Conservation (phyloP, 2,329 filamentous ascomycete genomes). For the Zymoseptoria brevis region DNA sequence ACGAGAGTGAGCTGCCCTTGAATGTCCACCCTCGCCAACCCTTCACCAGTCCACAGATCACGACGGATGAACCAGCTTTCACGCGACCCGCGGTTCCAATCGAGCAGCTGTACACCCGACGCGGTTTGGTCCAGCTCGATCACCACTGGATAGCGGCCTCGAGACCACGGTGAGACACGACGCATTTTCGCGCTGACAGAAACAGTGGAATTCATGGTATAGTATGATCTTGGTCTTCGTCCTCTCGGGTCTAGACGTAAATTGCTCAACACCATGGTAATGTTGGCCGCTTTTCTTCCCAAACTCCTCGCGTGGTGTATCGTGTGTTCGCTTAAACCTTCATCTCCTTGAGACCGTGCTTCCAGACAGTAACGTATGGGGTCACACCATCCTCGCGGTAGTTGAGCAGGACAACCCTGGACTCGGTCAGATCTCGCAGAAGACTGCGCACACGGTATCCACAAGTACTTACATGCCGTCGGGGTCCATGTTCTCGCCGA, state of each 20-base stretch:
- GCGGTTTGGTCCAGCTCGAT: no score
- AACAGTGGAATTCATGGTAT: conserved; percentile 13
- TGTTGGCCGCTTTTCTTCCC: conserved; percentile 3
- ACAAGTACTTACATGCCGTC: conserved; percentile 74
- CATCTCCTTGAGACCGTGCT: conserved; percentile 79
- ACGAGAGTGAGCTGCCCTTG: no score
- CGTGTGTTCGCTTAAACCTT: conserved; percentile 64
- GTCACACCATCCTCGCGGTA: conserved; percentile 95
- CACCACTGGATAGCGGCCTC: no score
- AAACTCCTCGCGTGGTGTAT: background rate
- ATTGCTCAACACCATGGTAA: conserved; percentile 1
- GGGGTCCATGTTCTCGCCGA: conserved; percentile 84
- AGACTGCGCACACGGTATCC: background rate
- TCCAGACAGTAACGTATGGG: conserved; percentile 86
- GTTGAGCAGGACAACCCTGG: conserved; percentile 81
- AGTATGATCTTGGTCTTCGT: conserved; percentile 8
- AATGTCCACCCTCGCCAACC: no score
- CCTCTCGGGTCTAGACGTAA: conserved; percentile 6
- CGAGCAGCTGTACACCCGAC: no score
- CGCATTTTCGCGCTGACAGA: background rate
- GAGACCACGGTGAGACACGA: background rate
- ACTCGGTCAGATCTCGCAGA: background rate
- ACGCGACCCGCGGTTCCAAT: no score
- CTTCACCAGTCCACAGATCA: no score
- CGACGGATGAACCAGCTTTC: no score